Evolutionary conservation across 495 filamentous ascomycete genomes (phyloP).

Genomic region (Xylaria castorea): DNA sequence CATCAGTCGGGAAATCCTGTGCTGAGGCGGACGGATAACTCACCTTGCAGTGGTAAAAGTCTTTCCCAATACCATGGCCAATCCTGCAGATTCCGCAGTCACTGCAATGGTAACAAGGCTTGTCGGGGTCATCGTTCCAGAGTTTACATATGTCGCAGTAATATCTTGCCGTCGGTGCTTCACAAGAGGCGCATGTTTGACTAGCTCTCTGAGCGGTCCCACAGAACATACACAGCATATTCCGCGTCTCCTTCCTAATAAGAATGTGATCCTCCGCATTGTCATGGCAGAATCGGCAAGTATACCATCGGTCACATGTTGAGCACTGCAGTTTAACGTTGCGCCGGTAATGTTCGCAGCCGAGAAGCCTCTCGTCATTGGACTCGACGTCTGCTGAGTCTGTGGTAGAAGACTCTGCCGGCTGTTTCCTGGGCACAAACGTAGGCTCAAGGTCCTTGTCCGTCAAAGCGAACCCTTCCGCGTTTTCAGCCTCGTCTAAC

Average conservation of each 20-base stretch:
- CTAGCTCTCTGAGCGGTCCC: slow-evolving; percentile 81
- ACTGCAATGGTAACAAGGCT: slow-evolving; percentile 94
- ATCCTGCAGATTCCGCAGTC: slow-evolving; percentile 96
- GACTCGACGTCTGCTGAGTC: slow-evolving; percentile 54
- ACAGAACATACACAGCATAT: slow-evolving; percentile 99
- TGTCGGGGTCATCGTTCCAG: slow-evolving; percentile 92
- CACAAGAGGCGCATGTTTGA: slow-evolving; percentile 78
- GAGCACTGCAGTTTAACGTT: slow-evolving; percentile 96
- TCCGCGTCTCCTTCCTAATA: slow-evolving; percentile 79
- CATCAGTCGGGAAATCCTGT: neutral
- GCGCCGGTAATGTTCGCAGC: slow-evolving; percentile 91
- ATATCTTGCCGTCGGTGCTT: slow-evolving; percentile 81
- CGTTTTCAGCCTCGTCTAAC: slow-evolving; percentile 37
- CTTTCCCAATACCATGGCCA: slow-evolving; percentile 90
- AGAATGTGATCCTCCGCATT: slow-evolving; percentile 82
- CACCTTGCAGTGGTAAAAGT: slow-evolving; percentile 98
- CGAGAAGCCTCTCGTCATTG: slow-evolving; percentile 60
- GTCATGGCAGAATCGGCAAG: slow-evolving; percentile 95
- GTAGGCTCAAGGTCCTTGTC: slow-evolving; percentile 75
- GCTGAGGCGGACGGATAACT: slow-evolving; percentile 29
- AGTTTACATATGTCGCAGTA: slow-evolving; percentile 95
- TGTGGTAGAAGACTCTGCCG: slow-evolving; percentile 30
- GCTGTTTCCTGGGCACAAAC: slow-evolving; percentile 55
- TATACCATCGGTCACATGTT: slow-evolving; percentile 89
- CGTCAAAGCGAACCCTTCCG: slow-evolving; percentile 70